A percentile compares a stretch with the other conserved stretches of the same genome.
Evolutionary conservation across 768 basidiomycete species (phyloP).

Genomic region (Pholiota microspora): DNA sequence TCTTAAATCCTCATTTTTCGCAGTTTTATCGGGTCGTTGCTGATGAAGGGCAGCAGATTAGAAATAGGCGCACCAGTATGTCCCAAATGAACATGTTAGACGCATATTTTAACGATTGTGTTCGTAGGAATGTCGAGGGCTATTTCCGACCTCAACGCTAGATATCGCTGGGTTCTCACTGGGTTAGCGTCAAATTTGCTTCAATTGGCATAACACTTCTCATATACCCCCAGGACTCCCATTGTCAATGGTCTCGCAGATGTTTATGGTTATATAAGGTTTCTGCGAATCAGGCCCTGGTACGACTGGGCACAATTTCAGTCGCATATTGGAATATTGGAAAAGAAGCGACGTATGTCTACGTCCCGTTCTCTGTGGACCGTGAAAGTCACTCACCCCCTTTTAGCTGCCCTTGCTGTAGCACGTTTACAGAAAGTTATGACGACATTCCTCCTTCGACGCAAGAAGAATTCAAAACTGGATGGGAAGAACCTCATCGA

Average conservation of each 20-base stretch:
- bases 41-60: constrained; percentile 57
- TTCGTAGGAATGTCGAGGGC: constrained; percentile 50
- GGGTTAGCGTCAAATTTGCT: constrained; percentile 34
- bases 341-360: constrained; percentile 52
- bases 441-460: constrained; percentile 49
- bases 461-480: constrained; percentile 61
- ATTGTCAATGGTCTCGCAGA: constrained; percentile 64
- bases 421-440: constrained; percentile 60
- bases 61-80: constrained; percentile 50
- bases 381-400: constrained; percentile 4
- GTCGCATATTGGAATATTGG: constrained; percentile 31
- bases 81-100: neutral
- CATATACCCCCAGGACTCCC: constrained; percentile 48
- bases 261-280: constrained; percentile 45
- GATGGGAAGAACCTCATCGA: constrained; percentile 70
- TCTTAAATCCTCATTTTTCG: neutral
- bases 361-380: neutral
- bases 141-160: constrained; percentile 48
- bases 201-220: neutral
- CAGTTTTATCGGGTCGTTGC: constrained; percentile 53
- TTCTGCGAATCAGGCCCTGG: constrained; percentile 44
- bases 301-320: constrained; percentile 45
- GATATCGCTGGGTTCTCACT: constrained; percentile 67
- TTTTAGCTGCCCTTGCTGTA: constrained; percentile 50
- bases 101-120: neutral